A percentile compares a stretch with the other conserved stretches of the same genome.
Evolutionary conservation across 257 asterid genomes (phyloP).

Genomic region (Nicotiana paniculata): DNA sequence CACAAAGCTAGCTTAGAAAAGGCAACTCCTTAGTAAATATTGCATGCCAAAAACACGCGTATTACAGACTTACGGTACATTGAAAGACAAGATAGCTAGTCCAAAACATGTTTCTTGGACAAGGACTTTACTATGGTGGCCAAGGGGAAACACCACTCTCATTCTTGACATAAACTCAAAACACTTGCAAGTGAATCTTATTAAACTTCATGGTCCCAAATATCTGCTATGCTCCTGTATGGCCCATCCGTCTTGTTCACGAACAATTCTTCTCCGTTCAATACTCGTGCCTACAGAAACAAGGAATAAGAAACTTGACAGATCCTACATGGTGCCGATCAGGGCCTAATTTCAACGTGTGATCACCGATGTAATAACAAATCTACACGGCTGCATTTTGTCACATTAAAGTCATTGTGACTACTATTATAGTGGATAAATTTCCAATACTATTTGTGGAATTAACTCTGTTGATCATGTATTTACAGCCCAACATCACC

Average conservation of each 20-base stretch:
- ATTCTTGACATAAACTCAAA: too few species aligned
- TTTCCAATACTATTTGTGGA: background rate
- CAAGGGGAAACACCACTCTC: too few species aligned
- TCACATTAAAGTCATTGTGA: too few species aligned
- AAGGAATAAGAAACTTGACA: too few species aligned
- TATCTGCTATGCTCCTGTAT: constrained; percentile 29
- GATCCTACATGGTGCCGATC: background rate
- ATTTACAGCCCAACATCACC: background rate
- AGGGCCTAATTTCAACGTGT: too few species aligned
- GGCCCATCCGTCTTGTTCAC: constrained; percentile 59
- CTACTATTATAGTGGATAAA: background rate
- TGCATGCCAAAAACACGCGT: too few species aligned
- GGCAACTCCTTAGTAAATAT: too few species aligned
- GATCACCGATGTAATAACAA: background rate
- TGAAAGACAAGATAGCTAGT: background rate
- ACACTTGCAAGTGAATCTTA: background rate
- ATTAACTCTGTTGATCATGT: background rate
- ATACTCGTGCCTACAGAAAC: constrained; percentile 35
- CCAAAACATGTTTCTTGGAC: too few species aligned
- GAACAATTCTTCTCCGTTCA: constrained; percentile 46
- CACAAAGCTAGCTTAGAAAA: too few species aligned
- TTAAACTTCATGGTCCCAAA: constrained; percentile 54
- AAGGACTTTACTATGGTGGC: too few species aligned
- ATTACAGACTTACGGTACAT: background rate
- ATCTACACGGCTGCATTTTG: too few species aligned